Conservation (phyloP, 495 filamentous ascomycete genomes). For the Neurospora discreta region DNA sequence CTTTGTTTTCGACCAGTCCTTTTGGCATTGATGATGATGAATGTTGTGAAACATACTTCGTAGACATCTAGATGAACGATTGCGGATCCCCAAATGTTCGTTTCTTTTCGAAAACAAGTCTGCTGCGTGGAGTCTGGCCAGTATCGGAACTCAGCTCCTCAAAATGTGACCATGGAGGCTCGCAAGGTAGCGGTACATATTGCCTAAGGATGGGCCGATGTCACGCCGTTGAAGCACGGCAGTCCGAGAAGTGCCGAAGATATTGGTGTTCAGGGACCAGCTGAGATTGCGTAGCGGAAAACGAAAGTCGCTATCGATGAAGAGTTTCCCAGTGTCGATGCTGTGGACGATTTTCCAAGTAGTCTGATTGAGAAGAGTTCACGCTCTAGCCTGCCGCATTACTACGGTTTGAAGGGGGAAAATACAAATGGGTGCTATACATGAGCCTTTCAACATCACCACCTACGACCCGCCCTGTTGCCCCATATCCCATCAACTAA, state of each 20-base stretch:
- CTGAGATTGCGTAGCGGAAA: not conserved
- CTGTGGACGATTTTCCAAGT: not conserved
- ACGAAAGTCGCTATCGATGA: not conserved
- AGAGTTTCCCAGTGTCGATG: not conserved
- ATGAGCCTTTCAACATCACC: not conserved
- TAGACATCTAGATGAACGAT: conserved; percentile 4
- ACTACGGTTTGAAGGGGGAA: not conserved
- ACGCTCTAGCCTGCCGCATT: conserved; percentile 11
- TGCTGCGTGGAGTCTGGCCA: not conserved
- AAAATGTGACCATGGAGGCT: not conserved
- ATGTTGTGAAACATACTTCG: not conserved
- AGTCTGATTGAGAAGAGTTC: not conserved
- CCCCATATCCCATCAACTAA: not conserved
- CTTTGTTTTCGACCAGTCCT: not conserved
- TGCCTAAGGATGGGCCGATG: conserved; percentile 10
- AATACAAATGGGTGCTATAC: not conserved
- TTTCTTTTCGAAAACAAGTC: not conserved
- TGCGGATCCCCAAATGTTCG: not conserved
- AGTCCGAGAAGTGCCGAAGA: not conserved
- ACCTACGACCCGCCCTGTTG: not conserved
- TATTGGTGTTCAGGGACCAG: not conserved
- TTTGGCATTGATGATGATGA: not conserved
- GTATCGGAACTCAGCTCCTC: not conserved
- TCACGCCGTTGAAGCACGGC: conserved; percentile 16
- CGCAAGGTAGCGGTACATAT: not conserved